A percentile compares a stretch with the other conserved stretches of the same genome.
Evolutionary conservation across 306 rosid species (phyloP).

Genomic region (Arachis stenosperma): DNA sequence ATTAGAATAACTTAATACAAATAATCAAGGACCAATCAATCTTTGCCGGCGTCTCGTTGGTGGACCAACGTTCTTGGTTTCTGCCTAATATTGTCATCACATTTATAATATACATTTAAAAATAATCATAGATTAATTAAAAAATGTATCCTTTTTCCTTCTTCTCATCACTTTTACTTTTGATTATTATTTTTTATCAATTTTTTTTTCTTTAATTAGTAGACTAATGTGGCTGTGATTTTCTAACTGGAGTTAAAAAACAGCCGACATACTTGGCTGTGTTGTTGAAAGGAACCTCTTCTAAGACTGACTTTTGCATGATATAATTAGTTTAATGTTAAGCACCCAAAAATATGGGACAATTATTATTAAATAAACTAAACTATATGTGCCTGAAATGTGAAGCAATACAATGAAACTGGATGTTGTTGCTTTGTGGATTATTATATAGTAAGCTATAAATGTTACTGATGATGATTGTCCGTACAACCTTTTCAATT

Average conservation of each 20-base stretch:
- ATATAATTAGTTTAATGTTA: constrained; percentile 23
- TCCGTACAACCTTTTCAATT: not conserved
- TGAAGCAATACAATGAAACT: constrained; percentile 3
- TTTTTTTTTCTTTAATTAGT: not conserved
- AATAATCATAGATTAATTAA: not conserved
- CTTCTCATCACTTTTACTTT: not conserved
- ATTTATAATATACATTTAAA: constrained; percentile 4
- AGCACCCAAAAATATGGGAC: constrained; percentile 20
- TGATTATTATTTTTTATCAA: not conserved
- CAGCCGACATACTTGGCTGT: not conserved
- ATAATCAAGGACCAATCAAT: constrained; percentile 10
- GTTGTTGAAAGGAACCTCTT: not conserved
- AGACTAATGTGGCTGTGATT: not conserved
- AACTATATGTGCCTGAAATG: constrained; percentile 19
- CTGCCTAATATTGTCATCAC: not conserved
- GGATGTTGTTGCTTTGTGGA: constrained; percentile 19
- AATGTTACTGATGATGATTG: not conserved
- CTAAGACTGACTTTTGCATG: constrained; percentile 20
- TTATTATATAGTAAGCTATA: constrained; percentile 4
- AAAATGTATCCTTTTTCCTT: not conserved
- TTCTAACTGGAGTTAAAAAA: not conserved
- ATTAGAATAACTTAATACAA: not conserved
- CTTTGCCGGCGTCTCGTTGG: constrained; percentile 29
- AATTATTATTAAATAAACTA: constrained; percentile 1
- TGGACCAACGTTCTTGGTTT: constrained; percentile 1